Base-by-base conservation (phyloP, 345 rosid species). In the Eucalyptus marginata region DNA sequence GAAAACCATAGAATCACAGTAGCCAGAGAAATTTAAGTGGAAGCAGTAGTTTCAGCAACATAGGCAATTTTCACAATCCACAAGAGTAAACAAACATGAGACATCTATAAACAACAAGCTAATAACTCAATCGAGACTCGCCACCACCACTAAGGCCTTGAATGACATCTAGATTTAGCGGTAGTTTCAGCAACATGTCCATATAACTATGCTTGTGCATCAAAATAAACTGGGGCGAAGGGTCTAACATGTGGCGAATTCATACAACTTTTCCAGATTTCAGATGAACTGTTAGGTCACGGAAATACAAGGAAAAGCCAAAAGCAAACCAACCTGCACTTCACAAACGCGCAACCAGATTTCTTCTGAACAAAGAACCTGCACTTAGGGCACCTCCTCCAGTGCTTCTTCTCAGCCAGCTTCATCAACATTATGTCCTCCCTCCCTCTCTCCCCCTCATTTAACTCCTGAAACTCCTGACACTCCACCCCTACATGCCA, bases 401-500 rank as follows among this genome's bases (percentile, higher is more conserved):
- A 94, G 11, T 88, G 50, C 90, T 91, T 86, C 49, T 89, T n/a
- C 25, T 90, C 91, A 94, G 83, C 83, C 46, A 71, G 83, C 83
- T 71, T 36, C 83, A 71, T 71, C 83, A 71, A 86, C 93, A 92
- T 80, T 12, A 92, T 87, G 85, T 94, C 94, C 88, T 94, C 94
- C 54, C 44, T 87, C 71, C 86, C 93, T 59, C 93, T 88, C 88
- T 94, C 95, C 80, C 90, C 89, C 90, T 90, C 83, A 13, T 92
- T 89, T 92, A 93, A 88, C 87, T 47, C 90, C 91, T 89, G 93
- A 90, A 91, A 93, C 89, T 90, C 89, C 8, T 40, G 59, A 44
- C 97, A 95, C 43, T 31, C 49, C 22, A 91, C 33, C 86, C 86
- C 94, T 0, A 90, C n/a, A 86, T 95, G 97, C 96, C 97, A 95